These are phyloP conservation scores for Aspergillus fumigatus DNA, from an alignment of 2,329 filamentous ascomycete species.

Conservation along the genomic window DNA sequence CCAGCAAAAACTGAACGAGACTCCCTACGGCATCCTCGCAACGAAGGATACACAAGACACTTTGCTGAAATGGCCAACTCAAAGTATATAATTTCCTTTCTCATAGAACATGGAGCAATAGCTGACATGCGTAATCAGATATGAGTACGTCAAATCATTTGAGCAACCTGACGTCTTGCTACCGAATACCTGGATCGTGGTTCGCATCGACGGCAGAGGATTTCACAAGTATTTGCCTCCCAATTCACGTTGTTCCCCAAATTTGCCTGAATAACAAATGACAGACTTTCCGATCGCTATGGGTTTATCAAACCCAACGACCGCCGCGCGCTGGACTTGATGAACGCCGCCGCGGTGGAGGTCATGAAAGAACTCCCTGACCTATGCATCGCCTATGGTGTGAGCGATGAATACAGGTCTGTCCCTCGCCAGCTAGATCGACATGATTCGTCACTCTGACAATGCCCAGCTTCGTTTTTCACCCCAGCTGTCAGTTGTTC, in stretches of 20 bases:
- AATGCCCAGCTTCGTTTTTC: constrained; percentile 74
- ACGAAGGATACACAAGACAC: background rate
- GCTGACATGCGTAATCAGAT: constrained; percentile 51
- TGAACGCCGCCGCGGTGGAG: constrained; percentile 86
- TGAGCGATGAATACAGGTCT: constrained; percentile 82
- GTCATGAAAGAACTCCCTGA: constrained; percentile 82
- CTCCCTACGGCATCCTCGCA: background rate
- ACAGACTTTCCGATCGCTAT: constrained; percentile 76
- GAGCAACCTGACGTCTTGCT: constrained; percentile 77
- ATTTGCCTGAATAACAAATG: background rate
- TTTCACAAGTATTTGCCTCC: constrained; percentile 72
- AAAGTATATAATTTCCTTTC: constrained; percentile 6
- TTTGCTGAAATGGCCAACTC: constrained; percentile 13
- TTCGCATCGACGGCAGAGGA: constrained; percentile 87
- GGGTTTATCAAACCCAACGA: constrained; percentile 91
- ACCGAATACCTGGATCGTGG: constrained; percentile 91
- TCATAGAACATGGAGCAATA: constrained; percentile 4
- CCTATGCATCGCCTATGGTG: constrained; percentile 81
- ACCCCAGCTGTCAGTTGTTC: constrained; percentile 76
- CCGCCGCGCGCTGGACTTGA: constrained; percentile 76
- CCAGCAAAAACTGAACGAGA: background rate
- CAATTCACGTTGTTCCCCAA: background rate
- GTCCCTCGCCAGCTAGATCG: background rate
- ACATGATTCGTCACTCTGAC: background rate
- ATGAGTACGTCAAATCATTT: constrained; percentile 88